Base-by-base conservation (phyloP, 2,329 filamentous ascomycete genomes). In the Sporothrix phasma region DNA sequence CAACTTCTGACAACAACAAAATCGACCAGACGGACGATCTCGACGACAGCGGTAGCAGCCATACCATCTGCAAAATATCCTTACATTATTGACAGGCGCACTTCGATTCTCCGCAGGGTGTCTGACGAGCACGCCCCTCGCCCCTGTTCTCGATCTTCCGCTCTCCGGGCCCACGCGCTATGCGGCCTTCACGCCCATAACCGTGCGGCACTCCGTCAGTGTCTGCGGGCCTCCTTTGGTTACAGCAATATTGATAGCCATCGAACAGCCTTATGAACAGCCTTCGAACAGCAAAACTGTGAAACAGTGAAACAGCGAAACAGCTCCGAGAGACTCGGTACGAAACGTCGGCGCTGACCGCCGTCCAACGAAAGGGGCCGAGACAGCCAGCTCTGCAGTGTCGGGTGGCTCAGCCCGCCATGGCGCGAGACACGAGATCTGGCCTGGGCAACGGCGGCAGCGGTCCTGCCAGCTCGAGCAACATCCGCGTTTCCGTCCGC, bases 401-500 rank as follows among this genome's bases (percentile, higher is more conserved):
- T 10, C 39, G 13, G 43, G 45, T 39, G 47, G 51, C 29, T 34
- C n/a, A 54, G 34, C 61, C 26, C 47, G 49, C 60, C 58, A 65
- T 62, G 62, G 64, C 66, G 31, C 66, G 64, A 34, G 64, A 67
- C 46, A 53, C 24, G 17, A 31, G 58, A 19, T 24, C 17, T 5
- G 22, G 31, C 43, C 22, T 15, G 51, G 31, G 51, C 19, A 56
- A 45, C 41, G 34, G 59, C 43, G 10, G 41, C n/a, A n/a, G n/a
- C 26, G 19, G 41, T 60, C 39, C 49, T 24, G 41, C 31, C n/a
- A 17, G 24, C 31, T 39, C 31, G 66, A 79, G 78, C 77, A 93
- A 95, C 79, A 91, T 99, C 74, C 89, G 92, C 75, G 93, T 97
- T 76, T 96, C 93, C 75, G 90, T 99, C 75, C 87, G 88, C 78